A percentile compares a stretch with the other conserved stretches of the same genome.
phyloP scores from a whole-genome alignment of 2,329 filamentous ascomycete genomes.

The Pyricularia grisea region DNA sequence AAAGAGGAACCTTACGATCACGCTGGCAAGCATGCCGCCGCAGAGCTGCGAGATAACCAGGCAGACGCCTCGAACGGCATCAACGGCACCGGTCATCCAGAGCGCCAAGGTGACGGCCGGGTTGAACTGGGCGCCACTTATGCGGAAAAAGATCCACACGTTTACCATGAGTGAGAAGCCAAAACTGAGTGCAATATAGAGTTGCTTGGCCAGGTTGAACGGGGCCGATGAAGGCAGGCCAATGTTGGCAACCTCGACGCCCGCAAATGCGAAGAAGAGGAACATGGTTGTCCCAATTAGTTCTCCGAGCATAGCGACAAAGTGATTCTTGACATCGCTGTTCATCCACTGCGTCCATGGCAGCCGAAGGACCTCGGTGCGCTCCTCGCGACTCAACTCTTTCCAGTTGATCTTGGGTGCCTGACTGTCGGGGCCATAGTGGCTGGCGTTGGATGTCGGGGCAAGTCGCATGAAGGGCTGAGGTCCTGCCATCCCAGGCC shows the following conservation, averaged over 20 bases:
- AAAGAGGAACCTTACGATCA: background rate
- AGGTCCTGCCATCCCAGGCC: background rate
- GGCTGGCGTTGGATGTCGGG: background rate
- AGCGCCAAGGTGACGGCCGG: constrained; percentile 30
- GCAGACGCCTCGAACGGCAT: background rate
- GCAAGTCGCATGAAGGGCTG: background rate
- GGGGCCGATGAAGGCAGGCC: constrained; percentile 1
- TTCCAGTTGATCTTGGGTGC: constrained; percentile 4
- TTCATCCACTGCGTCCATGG: constrained; percentile 6
- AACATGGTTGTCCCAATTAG: constrained; percentile 41
- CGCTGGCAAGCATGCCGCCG: constrained; percentile 2
- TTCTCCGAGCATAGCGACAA: constrained; percentile 35
- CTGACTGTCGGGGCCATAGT: background rate
- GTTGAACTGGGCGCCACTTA: constrained; percentile 42
- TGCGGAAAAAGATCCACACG: constrained; percentile 47
- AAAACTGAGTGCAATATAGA: constrained; percentile 41
- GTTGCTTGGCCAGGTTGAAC: constrained; percentile 22
- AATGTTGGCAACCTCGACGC: constrained; percentile 14
- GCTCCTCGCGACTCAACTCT: constrained; percentile 2
- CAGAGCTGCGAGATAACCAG: constrained; percentile 2
- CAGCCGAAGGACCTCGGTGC: constrained; percentile 2
- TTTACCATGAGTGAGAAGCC: constrained; percentile 41
- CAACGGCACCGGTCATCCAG: constrained; percentile 1
- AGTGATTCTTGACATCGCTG: constrained; percentile 17
- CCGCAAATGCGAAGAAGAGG: constrained; percentile 30